Percentiles rank a stretch among this genome's conserved stretches.
These are phyloP conservation scores for Volvox africanus DNA, from an alignment of 139 green algal species.

Conservation along the genomic window DNA sequence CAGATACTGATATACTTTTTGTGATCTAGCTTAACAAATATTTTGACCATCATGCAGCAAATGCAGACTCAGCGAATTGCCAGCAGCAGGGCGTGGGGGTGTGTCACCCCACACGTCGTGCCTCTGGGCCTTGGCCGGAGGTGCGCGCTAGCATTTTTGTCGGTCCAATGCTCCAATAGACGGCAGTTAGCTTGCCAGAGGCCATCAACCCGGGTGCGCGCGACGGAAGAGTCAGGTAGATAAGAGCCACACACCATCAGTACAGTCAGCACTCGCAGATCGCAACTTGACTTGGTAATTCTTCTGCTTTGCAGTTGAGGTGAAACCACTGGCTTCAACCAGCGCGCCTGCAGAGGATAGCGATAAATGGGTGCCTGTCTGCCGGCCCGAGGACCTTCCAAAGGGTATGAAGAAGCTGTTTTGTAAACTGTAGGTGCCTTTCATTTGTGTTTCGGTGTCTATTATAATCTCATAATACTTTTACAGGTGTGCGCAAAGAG, in stretches of 20 bases:
- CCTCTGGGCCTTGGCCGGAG: background rate
- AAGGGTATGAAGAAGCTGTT: constrained; percentile 71
- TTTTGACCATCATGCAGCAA: too few species aligned
- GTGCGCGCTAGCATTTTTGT: background rate
- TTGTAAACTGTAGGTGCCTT: background rate
- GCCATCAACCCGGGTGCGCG: background rate
- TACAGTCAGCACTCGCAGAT: background rate
- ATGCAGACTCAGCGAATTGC: constrained; percentile 17
- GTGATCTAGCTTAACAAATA: too few species aligned
- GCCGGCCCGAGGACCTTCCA: constrained; percentile 85
- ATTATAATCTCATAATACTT: background rate
- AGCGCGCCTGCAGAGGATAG: background rate
- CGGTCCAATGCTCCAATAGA: background rate
- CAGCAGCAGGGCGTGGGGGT: constrained; percentile 21
- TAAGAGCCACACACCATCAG: background rate
- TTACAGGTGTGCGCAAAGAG: constrained; percentile 87
- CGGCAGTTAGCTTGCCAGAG: too few species aligned
- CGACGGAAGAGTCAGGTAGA: constrained; percentile 38
- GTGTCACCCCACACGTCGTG: background rate
- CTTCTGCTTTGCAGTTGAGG: constrained; percentile 13
- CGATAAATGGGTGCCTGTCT: constrained; percentile 80
- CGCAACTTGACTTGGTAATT: background rate
- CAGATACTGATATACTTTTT: too few species aligned
- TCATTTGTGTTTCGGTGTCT: background rate
- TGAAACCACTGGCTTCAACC: constrained; percentile 18